Percentiles rank a stretch among this genome's conserved stretches.
Evolutionary conservation across 768 basidiomycete genomes (phyloP).

Genomic region (Russula sp.): DNA sequence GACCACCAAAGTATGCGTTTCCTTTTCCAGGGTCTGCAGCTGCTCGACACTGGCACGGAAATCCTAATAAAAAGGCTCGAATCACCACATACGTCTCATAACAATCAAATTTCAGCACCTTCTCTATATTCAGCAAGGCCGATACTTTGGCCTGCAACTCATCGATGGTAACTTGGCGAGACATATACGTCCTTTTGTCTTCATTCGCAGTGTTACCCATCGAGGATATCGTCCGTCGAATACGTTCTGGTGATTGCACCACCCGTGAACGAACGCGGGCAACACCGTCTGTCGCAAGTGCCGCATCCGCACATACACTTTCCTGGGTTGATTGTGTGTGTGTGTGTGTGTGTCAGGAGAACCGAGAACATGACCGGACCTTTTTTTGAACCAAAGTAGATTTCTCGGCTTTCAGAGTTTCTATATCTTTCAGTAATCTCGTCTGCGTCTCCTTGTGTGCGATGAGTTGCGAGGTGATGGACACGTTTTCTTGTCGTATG

Average conservation of each 20-base stretch:
- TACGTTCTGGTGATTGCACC: constrained; percentile 88
- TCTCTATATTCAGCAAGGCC: constrained; percentile 69
- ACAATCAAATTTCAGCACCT: constrained; percentile 43
- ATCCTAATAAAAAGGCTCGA: constrained; percentile 47
- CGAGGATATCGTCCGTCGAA: constrained; percentile 75
- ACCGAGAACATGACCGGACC: constrained; percentile 38
- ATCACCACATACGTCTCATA: constrained; percentile 6
- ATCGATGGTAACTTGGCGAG: constrained; percentile 69
- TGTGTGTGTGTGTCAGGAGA: neutral
- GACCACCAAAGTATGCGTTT: constrained; percentile 57
- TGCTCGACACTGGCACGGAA: constrained; percentile 70
- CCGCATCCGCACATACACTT: constrained; percentile 57
- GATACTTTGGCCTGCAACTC: constrained; percentile 75
- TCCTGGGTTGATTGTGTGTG: constrained; percentile 46
- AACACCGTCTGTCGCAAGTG: constrained; percentile 57
- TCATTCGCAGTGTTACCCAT: constrained; percentile 67
- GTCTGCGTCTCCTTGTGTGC: constrained; percentile 65
- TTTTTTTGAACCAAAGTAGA: constrained; percentile 59
- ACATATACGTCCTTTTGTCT: constrained; percentile 63
- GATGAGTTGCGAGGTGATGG: constrained; percentile 62
- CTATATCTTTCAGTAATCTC: constrained; percentile 59
- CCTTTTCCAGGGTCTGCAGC: constrained; percentile 69
- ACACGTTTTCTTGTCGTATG: constrained; percentile 57
- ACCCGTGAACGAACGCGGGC: constrained; percentile 67
- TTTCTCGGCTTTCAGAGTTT: constrained; percentile 70